Evolutionary conservation across 306 rosid species (phyloP).

Genomic region (Rubus idaeus): DNA sequence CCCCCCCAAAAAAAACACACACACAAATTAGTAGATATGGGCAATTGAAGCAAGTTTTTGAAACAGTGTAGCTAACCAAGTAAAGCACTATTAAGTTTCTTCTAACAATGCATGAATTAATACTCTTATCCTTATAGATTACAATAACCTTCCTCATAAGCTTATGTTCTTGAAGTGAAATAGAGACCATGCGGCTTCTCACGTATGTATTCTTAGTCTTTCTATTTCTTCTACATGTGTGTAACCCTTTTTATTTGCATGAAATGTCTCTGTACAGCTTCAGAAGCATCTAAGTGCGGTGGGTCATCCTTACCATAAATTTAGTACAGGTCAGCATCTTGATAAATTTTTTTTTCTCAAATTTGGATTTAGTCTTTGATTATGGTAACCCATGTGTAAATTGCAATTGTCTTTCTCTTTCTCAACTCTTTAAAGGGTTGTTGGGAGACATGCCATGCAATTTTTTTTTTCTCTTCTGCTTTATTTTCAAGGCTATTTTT

Average conservation of each 20-base stretch:
- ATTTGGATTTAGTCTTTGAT: background rate
- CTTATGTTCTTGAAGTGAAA: background rate
- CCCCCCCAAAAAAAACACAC: no score
- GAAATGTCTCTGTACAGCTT: constrained; percentile 63
- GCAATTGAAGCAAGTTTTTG: background rate
- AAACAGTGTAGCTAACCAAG: background rate
- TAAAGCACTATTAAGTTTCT: constrained; percentile 5
- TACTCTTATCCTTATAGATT: background rate
- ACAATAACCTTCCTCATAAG: constrained; percentile 4
- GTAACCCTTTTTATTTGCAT: constrained; percentile 22
- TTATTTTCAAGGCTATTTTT: no score
- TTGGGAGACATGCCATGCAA: background rate
- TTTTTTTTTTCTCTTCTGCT: background rate
- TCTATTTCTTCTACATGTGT: constrained; percentile 20
- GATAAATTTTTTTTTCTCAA: background rate
- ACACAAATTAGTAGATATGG: background rate
- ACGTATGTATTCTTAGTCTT: background rate
- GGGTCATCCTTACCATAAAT: constrained; percentile 87
- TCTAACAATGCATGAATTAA: background rate
- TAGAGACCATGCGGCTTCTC: background rate
- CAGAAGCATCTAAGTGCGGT: constrained; percentile 76
- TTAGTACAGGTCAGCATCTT: constrained; percentile 73
- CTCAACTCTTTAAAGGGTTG: background rate
- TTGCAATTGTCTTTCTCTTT: background rate
- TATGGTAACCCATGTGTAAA: background rate